phyloP scores from a whole-genome alignment of 345 rosid species.

The Eucalyptus dawsonii region DNA sequence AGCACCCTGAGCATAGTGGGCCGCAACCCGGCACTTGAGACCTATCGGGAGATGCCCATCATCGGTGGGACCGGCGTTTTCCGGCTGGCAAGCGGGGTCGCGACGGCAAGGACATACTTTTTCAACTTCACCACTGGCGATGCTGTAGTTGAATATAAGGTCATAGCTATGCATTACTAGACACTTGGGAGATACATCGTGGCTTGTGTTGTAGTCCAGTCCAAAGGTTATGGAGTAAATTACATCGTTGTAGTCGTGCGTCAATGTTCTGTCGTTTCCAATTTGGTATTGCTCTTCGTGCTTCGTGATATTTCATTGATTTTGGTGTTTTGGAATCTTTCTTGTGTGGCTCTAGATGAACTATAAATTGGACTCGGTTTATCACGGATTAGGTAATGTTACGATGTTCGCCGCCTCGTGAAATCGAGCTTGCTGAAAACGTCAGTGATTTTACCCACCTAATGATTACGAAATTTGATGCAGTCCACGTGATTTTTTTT shows the following conservation, averaged over 20 bases:
- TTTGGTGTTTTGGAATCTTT: neutral
- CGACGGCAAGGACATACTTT: constrained; percentile 36
- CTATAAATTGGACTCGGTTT: neutral
- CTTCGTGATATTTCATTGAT: neutral
- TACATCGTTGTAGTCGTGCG: neutral
- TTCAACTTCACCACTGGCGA: constrained; percentile 31
- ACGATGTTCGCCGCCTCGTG: neutral
- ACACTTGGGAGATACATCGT: neutral
- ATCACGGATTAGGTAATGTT: neutral
- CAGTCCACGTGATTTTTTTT: neutral
- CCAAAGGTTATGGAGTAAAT: neutral
- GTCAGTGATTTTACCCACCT: neutral
- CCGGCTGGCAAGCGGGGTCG: constrained; percentile 63
- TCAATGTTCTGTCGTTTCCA: neutral
- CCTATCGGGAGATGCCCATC: neutral
- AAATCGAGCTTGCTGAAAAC: neutral
- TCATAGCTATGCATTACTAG: constrained; percentile 35
- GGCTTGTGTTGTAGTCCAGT: neutral
- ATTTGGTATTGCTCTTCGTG: neutral
- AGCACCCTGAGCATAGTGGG: constrained; percentile 58
- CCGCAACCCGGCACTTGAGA: neutral
- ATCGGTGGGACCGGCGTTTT: constrained; percentile 63
- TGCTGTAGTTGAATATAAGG: constrained; percentile 65
- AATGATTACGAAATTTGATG: neutral
- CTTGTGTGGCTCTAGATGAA: neutral